Evolutionary conservation across 805 yeast genomes (phyloP), one percentile per base, ranked within the genome.

Genomic region (Saccharomycopsis sp.): DNA sequence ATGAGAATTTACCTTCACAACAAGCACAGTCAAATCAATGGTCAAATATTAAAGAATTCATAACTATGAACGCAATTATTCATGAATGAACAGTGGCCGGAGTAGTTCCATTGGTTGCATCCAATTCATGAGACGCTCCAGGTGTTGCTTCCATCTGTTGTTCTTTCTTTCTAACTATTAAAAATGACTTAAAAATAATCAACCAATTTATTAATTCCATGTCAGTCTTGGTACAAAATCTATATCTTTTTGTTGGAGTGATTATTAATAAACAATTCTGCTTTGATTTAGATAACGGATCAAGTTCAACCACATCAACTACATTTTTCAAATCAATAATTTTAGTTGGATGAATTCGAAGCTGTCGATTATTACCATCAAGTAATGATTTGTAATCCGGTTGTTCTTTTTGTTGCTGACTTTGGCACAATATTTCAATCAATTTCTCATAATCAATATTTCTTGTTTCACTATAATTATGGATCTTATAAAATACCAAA

Each of bases 301-400:
- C 79, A 23, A 73, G 53, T 51, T 74, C 79, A 27, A 74, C 70
- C 21, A 67, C 74, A 50, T 74, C 79, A 9, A 67, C 53, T 13
- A 74, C 51, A 21, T 68, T 65, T 4, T 56, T 53, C 14, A 67
- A 50, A 14, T 57, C 56, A 13, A 72, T 57, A 43, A 57, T 48
- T 50, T 69, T 66, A 47, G 56, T 44, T 2, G 67, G 62, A 11
- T 39, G 23, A n/a, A 37, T 36, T 14, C 39, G 17, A 11, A 47
- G 41, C 9, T 37, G 35, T 29, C 43, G 19, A 28, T 19, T 17
- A 9, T 14, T 4, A 4, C 24, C n/a, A 6, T 14, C 14, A 24
- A 36, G 4, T n/a, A 3, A 32, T 19, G 35, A 7, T n/a, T n/a
- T n/a, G n/a, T n/a, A n/a, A n/a, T n/a, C n/a, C n/a, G n/a, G n/a